Conservation (phyloP, 1,284 basidiomycete genomes). For the Trichosporon coremiiforme region DNA sequence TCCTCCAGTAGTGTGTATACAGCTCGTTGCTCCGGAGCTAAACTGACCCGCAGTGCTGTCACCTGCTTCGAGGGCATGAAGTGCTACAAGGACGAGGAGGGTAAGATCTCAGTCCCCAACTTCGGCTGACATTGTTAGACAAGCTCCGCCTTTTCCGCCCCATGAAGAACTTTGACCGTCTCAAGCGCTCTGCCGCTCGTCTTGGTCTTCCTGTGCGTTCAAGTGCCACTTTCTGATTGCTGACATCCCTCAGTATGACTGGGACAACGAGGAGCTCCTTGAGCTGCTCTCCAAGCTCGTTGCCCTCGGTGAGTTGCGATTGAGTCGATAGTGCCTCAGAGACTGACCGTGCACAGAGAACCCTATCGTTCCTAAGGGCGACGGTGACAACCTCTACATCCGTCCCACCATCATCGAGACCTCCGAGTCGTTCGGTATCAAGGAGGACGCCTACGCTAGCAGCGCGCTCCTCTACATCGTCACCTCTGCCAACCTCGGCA, state of each 20-base stretch:
- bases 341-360: constrained; percentile 25
- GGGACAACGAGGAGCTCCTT: constrained; percentile 52
- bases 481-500: constrained; percentile 50
- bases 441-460: constrained; percentile 50
- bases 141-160: constrained; percentile 52
- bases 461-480: constrained; percentile 52
- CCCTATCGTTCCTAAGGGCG: constrained; percentile 42
- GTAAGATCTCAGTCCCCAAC: constrained; percentile 16
- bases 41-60: constrained; percentile 35
- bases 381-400: constrained; percentile 53
- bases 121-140: constrained; percentile 30
- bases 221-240: neutral
- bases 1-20: constrained; percentile 46
- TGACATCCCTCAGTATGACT: constrained; percentile 37
- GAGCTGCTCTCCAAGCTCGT: constrained; percentile 49
- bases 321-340: neutral
- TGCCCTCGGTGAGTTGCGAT: constrained; percentile 41
- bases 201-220: constrained; percentile 50
- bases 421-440: constrained; percentile 53
- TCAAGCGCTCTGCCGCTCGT: constrained; percentile 51
- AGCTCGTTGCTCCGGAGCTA: neutral
- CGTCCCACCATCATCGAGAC: constrained; percentile 53
- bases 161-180: constrained; percentile 49
- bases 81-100: constrained; percentile 52
- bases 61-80: constrained; percentile 57